Base-by-base conservation (phyloP, 306 rosid genomes). In the Coriaria nepalensis region DNA sequence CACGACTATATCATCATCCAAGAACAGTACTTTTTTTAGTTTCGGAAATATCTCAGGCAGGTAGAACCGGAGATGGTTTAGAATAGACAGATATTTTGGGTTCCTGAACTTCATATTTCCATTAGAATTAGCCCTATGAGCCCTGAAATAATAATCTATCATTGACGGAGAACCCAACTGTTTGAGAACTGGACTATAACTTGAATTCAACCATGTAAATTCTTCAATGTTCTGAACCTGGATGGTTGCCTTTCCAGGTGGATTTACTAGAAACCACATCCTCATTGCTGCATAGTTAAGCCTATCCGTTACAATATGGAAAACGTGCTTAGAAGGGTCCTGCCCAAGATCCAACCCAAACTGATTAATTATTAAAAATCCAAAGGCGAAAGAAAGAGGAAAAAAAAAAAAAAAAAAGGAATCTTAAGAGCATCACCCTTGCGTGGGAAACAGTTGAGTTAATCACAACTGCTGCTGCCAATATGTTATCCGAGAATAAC, bases 21-120 rank as follows among this genome's bases (percentile, higher is more conserved):
- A 62, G 73, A 90, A 90, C 49, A 90, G 56, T 33, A 90, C 93
- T 58, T 90, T 90, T 65, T 77, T 55, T 71, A 90, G 94, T 72
- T 82, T 81, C 13, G 98, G 98, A 56, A 90, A 90, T 63, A 85
- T 72, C 62, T 85, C 76, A n/a, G 98, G 95, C 53, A 90, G 76
- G 78, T 90, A 90, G 74, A 85, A 90, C n/a, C 98, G 94, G 33
- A 90, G 93, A 69, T 90, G 98, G 73, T 90, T 90, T 63, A 90
- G 75, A 73, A 90, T 90, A 55, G 98, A 90, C 58, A 90, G 63
- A 61, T 90, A 90, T 66, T 90, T 90, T 1, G 98, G 98, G 71
- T 90, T 90, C 47, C 95, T 74, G 64, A 68, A 90, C 79, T 90
- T 90, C 57, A 82, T 63, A 70, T 90, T 90, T 66, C 84, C 67